A percentile compares a stretch with the other conserved stretches of the same genome.
Evolutionary conservation across 148 eudicot genomes (phyloP).

Genomic region (Oxyria digyna): DNA sequence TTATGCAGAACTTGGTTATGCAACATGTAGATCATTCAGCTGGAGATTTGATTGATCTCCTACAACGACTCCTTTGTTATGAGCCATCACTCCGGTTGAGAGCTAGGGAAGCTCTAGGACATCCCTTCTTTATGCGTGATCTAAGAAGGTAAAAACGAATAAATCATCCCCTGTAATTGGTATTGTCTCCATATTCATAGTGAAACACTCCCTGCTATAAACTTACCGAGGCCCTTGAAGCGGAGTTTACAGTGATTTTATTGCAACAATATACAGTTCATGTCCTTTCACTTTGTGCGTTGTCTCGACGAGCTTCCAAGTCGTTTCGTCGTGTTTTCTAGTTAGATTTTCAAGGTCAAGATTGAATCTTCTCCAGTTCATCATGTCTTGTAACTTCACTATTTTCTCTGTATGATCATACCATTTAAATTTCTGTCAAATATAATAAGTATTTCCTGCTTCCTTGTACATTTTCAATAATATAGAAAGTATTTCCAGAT

Average conservation of each 20-base stretch:
- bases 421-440: too few relatives aligned
- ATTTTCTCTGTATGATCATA: too few relatives aligned
- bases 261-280: neutral
- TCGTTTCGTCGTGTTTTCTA: neutral
- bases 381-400: neutral
- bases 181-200: neutral
- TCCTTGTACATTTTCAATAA: neutral
- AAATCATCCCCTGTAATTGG: neutral
- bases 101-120: conserved; percentile 53
- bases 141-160: conserved; percentile 11
- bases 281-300: neutral
- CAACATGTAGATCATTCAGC: conserved; percentile 37
- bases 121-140: conserved; percentile 46
- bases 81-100: conserved; percentile 63
- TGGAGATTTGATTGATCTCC: conserved; percentile 37
- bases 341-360: neutral
- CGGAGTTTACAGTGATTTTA: conserved; percentile 6
- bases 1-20: conserved; percentile 49
- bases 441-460: too few relatives aligned
- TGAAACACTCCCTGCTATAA: neutral
- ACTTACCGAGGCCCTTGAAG: conserved; percentile 1
- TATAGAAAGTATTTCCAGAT: neutral
- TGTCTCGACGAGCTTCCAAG: neutral
- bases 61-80: conserved; percentile 52
- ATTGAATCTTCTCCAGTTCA: too few relatives aligned